Evolutionary conservation across 2,329 filamentous ascomycete species (phyloP), one percentile per base, ranked within the genome.

Genomic region (Colletotrichum trifolii): DNA sequence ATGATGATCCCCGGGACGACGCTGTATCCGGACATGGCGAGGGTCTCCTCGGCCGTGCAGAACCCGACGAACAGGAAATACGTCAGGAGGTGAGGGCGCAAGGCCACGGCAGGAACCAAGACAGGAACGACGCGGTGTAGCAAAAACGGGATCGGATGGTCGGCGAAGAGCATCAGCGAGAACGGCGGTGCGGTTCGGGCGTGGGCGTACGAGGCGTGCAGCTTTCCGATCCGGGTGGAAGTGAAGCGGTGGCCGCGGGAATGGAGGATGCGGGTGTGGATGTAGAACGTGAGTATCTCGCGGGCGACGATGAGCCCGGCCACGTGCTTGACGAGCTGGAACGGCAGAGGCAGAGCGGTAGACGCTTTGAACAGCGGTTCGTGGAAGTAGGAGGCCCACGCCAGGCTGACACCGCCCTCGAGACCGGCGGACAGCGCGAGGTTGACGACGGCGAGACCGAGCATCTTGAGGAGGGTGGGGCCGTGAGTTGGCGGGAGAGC

Each of bases 181-280:
- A 87, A 91, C 0, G 84, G 82, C 0, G 89, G 86, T 2, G 85
- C 81, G 33, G 75, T 74, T 61, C 85, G 79, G 52, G 81, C 76
- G 77, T 92, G 88, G 71, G 79, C 79, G 72, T 81, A 83, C 57
- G 70, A 54, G 52, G 72, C 66, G 73, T 87, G 81, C 54, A 83
- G 76, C 6, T 69, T 74, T 8, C 81, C 79, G 33, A 85, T 64
- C 3, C 71, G 60, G 0, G 75, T 73, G 6, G 73, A 58, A 33
- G 68, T 33, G 42, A 56, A 34, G 40, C 57, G 57, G 33, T 7
- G n/a, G 45, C 50, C 40, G 34, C 58, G 74, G 47, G 74, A 74
- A 77, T 97, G 93, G 8, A 97, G 83, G 34, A 90, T 64, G 72
- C 86, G 85, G 55, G 91, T 89, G 78, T 97, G 93, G 69, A 93